phyloP scores from a whole-genome alignment of 208 protist species.

The Tritrichomonas foetus region DNA sequence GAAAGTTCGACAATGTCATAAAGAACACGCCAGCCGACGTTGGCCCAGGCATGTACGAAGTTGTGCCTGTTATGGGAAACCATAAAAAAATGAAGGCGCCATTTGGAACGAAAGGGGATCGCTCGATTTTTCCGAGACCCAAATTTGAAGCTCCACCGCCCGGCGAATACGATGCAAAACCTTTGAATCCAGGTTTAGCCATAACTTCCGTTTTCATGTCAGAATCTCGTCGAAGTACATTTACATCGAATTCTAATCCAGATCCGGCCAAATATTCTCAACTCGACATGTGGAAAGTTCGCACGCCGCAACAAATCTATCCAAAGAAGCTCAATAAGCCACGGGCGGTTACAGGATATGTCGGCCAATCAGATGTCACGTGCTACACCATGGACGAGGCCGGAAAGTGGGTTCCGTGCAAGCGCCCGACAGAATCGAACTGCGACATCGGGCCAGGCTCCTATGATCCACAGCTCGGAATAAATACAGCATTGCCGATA shows the following conservation, averaged over 20 bases:
- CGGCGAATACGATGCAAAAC: background rate
- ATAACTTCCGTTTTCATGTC: constrained; percentile 29
- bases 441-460: background rate
- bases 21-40: constrained; percentile 12
- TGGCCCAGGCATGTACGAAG: background rate
- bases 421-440: background rate
- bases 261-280: background rate
- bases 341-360: background rate
- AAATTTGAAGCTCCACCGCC: background rate
- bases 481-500: background rate
- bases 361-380: background rate
- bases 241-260: background rate
- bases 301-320: background rate
- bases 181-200: background rate
- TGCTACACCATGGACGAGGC: background rate
- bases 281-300: background rate
- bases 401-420: background rate
- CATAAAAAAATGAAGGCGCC: constrained; percentile 23
- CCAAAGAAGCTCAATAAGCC: background rate
- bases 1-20: background rate
- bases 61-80: background rate
- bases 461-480: background rate
- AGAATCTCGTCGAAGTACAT: background rate
- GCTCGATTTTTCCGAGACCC: background rate
- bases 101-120: background rate